These are phyloP conservation scores for Stemphylium lycopersici DNA, from an alignment of 2,329 filamentous ascomycete species.

Conservation along the genomic window DNA sequence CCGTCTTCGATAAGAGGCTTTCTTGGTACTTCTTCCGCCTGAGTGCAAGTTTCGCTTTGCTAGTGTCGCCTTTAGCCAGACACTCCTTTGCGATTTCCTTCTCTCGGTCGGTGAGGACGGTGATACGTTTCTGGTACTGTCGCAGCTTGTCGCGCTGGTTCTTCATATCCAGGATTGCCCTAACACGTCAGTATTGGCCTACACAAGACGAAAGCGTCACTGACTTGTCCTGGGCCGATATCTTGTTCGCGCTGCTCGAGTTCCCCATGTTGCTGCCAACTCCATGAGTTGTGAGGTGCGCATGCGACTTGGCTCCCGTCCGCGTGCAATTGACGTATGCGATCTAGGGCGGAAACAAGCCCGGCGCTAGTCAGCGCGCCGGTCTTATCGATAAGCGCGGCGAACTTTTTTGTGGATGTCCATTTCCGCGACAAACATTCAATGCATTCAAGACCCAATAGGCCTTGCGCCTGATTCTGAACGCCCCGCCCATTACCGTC, in stretches of 20 bases:
- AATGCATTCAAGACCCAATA: neutral
- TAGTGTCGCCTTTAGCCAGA: constrained; percentile 78
- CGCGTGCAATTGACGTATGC: constrained; percentile 31
- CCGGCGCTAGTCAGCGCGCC: constrained; percentile 14
- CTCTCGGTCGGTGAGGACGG: constrained; percentile 82
- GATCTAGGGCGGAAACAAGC: constrained; percentile 12
- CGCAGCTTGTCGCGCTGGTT: constrained; percentile 96
- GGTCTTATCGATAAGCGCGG: constrained; percentile 40
- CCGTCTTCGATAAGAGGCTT: constrained; percentile 83
- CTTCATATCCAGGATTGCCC: constrained; percentile 97
- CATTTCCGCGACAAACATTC: neutral
- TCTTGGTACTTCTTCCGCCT: constrained; percentile 98
- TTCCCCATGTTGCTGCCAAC: constrained; percentile 64
- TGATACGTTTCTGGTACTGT: constrained; percentile 92
- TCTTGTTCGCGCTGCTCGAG: constrained; percentile 66
- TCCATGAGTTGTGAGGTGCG: constrained; percentile 29
- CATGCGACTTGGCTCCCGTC: constrained; percentile 17
- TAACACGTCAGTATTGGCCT: constrained; percentile 48
- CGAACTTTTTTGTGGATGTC: constrained; percentile 32
- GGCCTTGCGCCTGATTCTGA: neutral
- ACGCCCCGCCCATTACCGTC: neutral
- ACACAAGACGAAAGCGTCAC: constrained; percentile 26
- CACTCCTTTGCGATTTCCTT: constrained; percentile 85
- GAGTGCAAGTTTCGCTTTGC: constrained; percentile 82
- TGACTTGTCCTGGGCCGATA: constrained; percentile 85